Evolutionary conservation across 331 rosid genomes (phyloP).

Genomic region (Pyracantha coccinea): DNA sequence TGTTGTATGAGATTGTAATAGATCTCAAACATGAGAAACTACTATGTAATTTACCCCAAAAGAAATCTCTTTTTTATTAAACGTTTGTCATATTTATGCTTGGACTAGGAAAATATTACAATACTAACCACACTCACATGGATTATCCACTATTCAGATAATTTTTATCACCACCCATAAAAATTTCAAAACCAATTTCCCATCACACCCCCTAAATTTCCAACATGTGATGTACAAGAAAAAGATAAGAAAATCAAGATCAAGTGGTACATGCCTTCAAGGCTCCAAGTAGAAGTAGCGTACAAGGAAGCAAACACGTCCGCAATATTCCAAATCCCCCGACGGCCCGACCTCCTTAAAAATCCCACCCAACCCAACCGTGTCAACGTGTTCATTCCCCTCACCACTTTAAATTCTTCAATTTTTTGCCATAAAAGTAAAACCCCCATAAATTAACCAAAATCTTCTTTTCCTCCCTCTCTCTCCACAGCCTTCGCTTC

Average conservation of each 20-base stretch:
- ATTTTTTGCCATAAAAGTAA: background rate
- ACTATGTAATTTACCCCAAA: no score
- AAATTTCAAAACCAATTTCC: no score
- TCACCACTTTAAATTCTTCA: slow-evolving; percentile 36
- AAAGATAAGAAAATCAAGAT: background rate
- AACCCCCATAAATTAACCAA: background rate
- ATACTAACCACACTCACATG: no score
- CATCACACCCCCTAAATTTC: no score
- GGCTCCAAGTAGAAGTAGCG: background rate
- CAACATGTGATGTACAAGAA: background rate
- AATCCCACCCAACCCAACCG: slow-evolving; percentile 25
- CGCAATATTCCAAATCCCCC: slow-evolving; percentile 18
- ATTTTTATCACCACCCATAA: no score
- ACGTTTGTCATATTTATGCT: no score
- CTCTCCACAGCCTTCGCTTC: background rate
- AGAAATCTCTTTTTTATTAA: no score
- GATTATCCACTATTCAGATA: no score
- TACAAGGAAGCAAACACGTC: background rate
- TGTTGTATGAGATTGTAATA: no score
- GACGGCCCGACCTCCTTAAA: background rate
- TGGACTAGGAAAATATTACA: no score
- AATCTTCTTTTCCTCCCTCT: background rate
- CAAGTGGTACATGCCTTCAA: background rate
- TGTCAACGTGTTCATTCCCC: slow-evolving; percentile 62
- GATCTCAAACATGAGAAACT: no score